Evolutionary conservation across 2,329 filamentous ascomycete genomes (phyloP).

Genomic region (Fonsecaea multimorphosa): DNA sequence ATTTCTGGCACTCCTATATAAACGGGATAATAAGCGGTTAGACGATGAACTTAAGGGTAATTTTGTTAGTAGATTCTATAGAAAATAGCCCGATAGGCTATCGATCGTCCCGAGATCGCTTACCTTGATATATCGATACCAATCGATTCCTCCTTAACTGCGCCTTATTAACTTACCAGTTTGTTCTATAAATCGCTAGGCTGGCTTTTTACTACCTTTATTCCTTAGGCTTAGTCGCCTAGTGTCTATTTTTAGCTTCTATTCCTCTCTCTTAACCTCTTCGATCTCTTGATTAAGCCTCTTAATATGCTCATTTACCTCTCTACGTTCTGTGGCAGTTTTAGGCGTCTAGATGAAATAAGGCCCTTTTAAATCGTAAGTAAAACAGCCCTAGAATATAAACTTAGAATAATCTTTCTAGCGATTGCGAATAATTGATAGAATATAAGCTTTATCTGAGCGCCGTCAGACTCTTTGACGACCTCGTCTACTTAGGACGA

Average conservation of each 20-base stretch:
- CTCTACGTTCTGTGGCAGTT: slow-evolving; percentile 42
- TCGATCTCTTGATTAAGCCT: slow-evolving; percentile 35
- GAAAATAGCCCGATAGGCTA: neutral
- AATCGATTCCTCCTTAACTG: slow-evolving; percentile 35
- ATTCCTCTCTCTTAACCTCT: slow-evolving; percentile 17
- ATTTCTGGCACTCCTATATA: slow-evolving; percentile 26
- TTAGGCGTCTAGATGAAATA: slow-evolving; percentile 6
- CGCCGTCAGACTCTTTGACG: slow-evolving; percentile 25
- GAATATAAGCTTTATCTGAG: slow-evolving; percentile 23
- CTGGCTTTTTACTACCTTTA: slow-evolving; percentile 19
- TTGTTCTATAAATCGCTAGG: slow-evolving; percentile 32
- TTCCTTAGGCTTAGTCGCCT: slow-evolving; percentile 29
- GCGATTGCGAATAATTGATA: slow-evolving; percentile 26
- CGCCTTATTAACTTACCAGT: slow-evolving; percentile 31
- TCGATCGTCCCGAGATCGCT: too few relatives aligned
- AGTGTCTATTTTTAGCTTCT: slow-evolving; percentile 35
- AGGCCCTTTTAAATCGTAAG: slow-evolving; percentile 19
- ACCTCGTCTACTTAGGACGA: slow-evolving; percentile 31
- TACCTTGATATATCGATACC: slow-evolving; percentile 35
- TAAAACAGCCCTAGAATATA: slow-evolving; percentile 40
- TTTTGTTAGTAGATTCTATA: slow-evolving; percentile 10
- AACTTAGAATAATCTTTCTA: slow-evolving; percentile 39
- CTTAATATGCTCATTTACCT: slow-evolving; percentile 31
- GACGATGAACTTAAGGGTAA: slow-evolving; percentile 27
- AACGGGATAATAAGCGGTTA: slow-evolving; percentile 37